Evolutionary conservation across 2,329 filamentous ascomycete genomes (phyloP).

Genomic region (Diaporthe sp.): DNA sequence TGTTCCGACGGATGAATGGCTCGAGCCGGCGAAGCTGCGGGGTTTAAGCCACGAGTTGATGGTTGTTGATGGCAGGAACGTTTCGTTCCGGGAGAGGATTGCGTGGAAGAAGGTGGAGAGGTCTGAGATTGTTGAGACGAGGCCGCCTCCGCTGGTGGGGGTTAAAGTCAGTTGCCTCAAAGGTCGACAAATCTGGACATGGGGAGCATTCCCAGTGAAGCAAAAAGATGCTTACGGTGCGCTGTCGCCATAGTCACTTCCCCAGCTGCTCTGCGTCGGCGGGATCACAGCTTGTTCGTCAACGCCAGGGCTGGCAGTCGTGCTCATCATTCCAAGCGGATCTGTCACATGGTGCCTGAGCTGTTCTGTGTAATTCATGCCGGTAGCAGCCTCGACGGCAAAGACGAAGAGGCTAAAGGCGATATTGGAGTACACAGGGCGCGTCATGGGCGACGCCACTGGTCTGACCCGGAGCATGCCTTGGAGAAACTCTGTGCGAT

Average conservation of each 20-base stretch:
- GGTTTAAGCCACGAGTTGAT: neutral
- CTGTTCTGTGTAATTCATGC: neutral
- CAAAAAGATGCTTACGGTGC: neutral
- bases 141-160: neutral
- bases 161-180: too few species aligned
- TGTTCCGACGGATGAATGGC: neutral
- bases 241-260: neutral
- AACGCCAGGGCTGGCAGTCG: neutral
- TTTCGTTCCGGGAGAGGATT: neutral
- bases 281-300: neutral
- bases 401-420: neutral
- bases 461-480: neutral
- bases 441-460: neutral
- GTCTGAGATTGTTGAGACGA: neutral
- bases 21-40: neutral
- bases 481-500: neutral
- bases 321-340: neutral
- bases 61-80: neutral
- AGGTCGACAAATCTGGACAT: too few species aligned
- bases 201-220: neutral
- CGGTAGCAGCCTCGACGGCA: neutral
- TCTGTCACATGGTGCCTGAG: neutral
- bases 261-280: neutral
- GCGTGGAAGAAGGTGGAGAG: neutral
- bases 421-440: neutral